These are phyloP conservation scores for Pleurotus eryngii DNA, from an alignment of 768 basidiomycete species.

Conservation along the genomic window DNA sequence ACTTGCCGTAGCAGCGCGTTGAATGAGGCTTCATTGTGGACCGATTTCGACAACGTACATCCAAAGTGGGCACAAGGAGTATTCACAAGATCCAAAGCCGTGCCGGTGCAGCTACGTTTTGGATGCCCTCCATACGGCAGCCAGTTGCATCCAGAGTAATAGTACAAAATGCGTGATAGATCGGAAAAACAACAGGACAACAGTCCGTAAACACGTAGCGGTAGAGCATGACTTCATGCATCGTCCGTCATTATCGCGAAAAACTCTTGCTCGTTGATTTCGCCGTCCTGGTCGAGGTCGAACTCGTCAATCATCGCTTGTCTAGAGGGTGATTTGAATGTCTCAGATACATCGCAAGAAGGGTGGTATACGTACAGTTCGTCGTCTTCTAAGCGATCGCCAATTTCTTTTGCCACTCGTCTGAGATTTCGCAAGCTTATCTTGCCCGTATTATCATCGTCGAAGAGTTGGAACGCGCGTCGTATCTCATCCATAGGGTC, in stretches of 20 bases:
- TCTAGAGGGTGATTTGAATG: conserved; percentile 34
- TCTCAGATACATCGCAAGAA: neutral
- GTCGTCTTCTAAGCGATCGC: conserved; percentile 91
- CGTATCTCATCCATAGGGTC: conserved; percentile 97
- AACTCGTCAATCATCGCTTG: conserved; percentile 99
- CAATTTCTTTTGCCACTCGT: conserved; percentile 95
- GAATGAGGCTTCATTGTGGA: neutral
- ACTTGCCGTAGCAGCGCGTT: neutral
- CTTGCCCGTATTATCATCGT: conserved; percentile 93
- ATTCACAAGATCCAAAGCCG: no score
- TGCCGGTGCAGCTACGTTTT: no score
- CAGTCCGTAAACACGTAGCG: no score
- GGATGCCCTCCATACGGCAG: no score
- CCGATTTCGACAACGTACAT: no score
- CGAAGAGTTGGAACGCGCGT: conserved; percentile 94
- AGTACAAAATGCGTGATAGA: no score
- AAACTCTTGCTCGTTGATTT: conserved; percentile 96
- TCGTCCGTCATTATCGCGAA: conserved; percentile 97
- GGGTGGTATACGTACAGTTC: conserved; percentile 71
- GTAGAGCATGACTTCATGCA: conserved; percentile 34
- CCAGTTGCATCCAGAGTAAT: no score
- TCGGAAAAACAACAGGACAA: no score
- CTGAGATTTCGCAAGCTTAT: conserved; percentile 88
- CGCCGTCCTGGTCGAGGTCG: conserved; percentile 96
- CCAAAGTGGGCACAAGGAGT: no score